Conservation (phyloP, 768 basidiomycete species). For the Lactifluus piperatus region DNA sequence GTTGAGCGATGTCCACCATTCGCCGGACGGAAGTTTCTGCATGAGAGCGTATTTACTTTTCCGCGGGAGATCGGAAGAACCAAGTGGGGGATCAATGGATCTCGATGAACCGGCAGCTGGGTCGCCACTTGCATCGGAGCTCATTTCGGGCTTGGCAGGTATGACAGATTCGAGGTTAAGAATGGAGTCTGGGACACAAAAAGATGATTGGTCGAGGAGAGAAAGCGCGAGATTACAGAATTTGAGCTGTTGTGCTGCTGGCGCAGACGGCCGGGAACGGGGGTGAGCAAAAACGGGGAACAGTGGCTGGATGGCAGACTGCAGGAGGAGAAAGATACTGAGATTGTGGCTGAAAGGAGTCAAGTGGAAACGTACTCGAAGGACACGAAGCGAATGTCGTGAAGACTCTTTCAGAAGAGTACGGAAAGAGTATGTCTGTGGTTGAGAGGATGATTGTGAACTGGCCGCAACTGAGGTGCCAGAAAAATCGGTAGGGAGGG, state of each 20-base stretch:
- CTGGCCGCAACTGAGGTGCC: conserved; percentile 30
- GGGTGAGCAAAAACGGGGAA: conserved; percentile 60
- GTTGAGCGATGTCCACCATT: conserved; percentile 71
- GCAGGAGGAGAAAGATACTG: conserved; percentile 14
- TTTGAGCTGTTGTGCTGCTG: conserved; percentile 58
- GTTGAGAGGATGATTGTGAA: conserved; percentile 22
- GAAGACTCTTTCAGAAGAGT: conserved; percentile 46
- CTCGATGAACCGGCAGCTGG: conserved; percentile 25
- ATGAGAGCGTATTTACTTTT: conserved; percentile 64
- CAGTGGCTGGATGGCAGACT: conserved; percentile 61
- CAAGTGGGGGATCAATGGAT: conserved; percentile 26
- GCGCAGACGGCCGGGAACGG: conserved; percentile 51
- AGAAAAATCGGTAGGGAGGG: conserved; percentile 36
- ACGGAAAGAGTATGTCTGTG: conserved; percentile 41
- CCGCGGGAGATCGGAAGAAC: conserved; percentile 14
- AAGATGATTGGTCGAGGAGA: conserved; percentile 63
- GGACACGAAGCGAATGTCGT: conserved; percentile 43
- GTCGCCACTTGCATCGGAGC: conserved; percentile 14
- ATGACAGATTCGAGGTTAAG: conserved; percentile 41
- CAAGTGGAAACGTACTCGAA: conserved; percentile 41
- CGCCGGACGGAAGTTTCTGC: conserved; percentile 67
- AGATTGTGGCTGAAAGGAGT: neutral
- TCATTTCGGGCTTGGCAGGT: conserved; percentile 21
- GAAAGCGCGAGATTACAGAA: conserved; percentile 70
- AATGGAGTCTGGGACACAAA: conserved; percentile 36